Evolutionary conservation across 345 rosid species (phyloP).

Genomic region (Eucalyptus tenuipes): DNA sequence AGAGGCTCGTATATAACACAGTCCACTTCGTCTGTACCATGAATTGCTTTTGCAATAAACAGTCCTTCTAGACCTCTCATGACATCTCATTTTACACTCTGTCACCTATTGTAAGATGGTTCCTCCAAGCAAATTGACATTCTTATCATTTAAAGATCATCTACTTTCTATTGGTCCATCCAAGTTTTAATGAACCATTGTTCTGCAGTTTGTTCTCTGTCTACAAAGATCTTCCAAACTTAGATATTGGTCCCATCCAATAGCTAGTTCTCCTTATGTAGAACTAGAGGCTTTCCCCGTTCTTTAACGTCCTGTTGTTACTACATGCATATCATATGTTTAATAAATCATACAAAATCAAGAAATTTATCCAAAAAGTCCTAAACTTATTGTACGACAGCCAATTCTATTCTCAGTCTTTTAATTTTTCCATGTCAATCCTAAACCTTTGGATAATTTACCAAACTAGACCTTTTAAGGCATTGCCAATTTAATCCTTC

Average conservation of each 20-base stretch:
- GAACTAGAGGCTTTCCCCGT: background rate
- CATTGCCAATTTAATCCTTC: too few relatives aligned
- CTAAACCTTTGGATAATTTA: background rate
- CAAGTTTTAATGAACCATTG: background rate
- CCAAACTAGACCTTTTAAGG: background rate
- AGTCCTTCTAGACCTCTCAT: background rate
- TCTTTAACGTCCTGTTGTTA: background rate
- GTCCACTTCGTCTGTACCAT: background rate
- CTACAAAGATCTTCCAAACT: background rate
- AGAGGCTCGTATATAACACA: background rate
- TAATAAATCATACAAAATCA: background rate
- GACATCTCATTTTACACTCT: background rate
- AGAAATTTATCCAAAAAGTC: too few relatives aligned
- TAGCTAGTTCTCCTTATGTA: background rate
- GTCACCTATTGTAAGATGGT: background rate
- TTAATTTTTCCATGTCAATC: background rate
- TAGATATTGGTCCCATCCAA: background rate
- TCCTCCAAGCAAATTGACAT: background rate
- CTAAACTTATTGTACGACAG: accelerated
- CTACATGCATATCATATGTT: background rate
- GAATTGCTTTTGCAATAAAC: background rate
- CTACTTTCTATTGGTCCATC: background rate
- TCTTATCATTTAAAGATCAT: background rate
- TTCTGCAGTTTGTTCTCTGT: background rate
- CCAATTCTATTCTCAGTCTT: background rate